A percentile compares a stretch with the other conserved stretches of the same genome.
phyloP scores from a whole-genome alignment of 768 basidiomycete species.

The Pleurotus eryngii region DNA sequence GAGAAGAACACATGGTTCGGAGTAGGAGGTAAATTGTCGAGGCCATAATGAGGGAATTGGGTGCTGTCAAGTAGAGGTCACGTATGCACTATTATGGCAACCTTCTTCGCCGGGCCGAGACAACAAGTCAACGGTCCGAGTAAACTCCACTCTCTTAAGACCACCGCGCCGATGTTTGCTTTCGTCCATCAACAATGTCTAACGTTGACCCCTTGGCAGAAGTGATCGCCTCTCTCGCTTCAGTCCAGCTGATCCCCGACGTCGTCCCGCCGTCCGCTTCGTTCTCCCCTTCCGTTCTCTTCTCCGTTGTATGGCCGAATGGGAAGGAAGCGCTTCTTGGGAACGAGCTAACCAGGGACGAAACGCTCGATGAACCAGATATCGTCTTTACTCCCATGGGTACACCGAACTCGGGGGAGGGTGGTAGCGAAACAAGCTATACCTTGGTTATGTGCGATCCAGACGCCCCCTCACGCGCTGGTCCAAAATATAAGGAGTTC shows the following conservation, averaged over 20 bases:
- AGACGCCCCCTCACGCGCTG: conserved; percentile 49
- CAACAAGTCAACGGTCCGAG: too few relatives aligned
- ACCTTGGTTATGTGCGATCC: conserved; percentile 59
- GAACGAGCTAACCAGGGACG: conserved; percentile 25
- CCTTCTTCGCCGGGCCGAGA: too few relatives aligned
- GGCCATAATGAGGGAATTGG: conserved; percentile 69
- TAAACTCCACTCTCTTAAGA: too few relatives aligned
- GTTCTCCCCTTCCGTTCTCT: conserved; percentile 38
- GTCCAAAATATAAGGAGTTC: conserved; percentile 49
- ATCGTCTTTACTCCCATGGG: conserved; percentile 43
- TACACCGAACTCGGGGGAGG: conserved; percentile 16
- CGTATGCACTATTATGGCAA: too few relatives aligned
- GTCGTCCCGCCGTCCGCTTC: conserved; percentile 30
- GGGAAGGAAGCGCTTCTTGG: conserved; percentile 33
- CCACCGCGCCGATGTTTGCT: too few relatives aligned
- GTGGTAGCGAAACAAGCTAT: conserved; percentile 33
- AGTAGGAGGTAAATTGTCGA: conserved; percentile 90
- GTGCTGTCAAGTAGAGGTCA: conserved; percentile 19
- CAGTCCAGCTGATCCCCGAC: conserved; percentile 42
- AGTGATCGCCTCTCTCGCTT: conserved; percentile 30
- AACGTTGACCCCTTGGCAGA: conserved; percentile 27
- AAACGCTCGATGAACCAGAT: conserved; percentile 47
- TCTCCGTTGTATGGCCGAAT: conserved; percentile 41
- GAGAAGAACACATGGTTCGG: conserved; percentile 71
- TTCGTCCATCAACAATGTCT: background rate